phyloP scores from a whole-genome alignment of 441 rosid species.

The Aleurites moluccanus region DNA sequence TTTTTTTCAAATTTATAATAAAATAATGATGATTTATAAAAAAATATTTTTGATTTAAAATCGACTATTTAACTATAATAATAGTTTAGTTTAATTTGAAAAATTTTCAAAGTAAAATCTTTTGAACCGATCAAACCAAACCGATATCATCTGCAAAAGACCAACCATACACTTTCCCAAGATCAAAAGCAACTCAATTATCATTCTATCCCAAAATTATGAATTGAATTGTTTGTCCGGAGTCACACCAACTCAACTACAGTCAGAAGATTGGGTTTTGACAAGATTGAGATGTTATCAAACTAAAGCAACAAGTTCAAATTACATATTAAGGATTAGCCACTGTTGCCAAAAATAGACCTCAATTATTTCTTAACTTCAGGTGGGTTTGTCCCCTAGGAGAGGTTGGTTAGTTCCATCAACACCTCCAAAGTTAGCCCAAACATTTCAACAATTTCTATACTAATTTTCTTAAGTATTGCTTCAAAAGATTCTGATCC shows the following conservation, averaged over 20 bases:
- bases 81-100: no score
- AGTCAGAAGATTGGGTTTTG: slow-evolving; percentile 35
- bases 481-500: not conserved
- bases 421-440: slow-evolving; percentile 20
- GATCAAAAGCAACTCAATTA: not conserved
- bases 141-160: no score
- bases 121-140: no score
- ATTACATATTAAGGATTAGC: slow-evolving; percentile 9
- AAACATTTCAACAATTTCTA: slow-evolving; percentile 6
- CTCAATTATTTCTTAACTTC: slow-evolving; percentile 30
- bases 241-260: slow-evolving; percentile 27
- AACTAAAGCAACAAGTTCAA: slow-evolving; percentile 17
- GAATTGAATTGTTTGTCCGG: not conserved
- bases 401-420: slow-evolving; percentile 39
- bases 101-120: no score
- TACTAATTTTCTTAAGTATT: not conserved
- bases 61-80: no score
- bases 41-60: no score
- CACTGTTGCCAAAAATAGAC: slow-evolving; percentile 23
- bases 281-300: slow-evolving; percentile 28
- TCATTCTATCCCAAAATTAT: not conserved
- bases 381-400: slow-evolving; percentile 47
- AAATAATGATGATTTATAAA: no score
- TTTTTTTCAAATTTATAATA: no score
- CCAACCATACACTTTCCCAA: no score